Evolutionary conservation across 2,329 filamentous ascomycete genomes (phyloP).

Genomic region (Ploettnerulaceae sp.): DNA sequence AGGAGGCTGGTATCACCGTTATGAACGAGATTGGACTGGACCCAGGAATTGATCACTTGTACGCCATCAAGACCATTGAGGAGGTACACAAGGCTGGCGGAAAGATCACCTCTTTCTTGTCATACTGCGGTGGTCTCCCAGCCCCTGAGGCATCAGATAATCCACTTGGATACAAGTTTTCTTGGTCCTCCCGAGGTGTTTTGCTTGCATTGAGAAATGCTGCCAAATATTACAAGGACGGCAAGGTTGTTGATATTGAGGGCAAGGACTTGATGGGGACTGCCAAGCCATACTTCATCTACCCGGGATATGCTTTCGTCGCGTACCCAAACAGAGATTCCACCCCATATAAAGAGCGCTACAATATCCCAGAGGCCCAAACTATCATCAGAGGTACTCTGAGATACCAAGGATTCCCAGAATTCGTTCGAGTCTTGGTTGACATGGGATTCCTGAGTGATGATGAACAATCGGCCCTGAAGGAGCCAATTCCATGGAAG

Average conservation of each 20-base stretch:
- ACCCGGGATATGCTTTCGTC: conserved; percentile 83
- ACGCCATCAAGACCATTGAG: conserved; percentile 83
- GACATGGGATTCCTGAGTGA: conserved; percentile 87
- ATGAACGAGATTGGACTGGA: conserved; percentile 93
- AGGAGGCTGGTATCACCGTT: conserved; percentile 90
- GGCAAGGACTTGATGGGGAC: conserved; percentile 74
- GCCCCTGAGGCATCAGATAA: conserved; percentile 74
- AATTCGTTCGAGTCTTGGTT: conserved; percentile 82
- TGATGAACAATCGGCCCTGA: conserved; percentile 58
- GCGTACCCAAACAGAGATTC: conserved; percentile 93
- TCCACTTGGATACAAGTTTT: conserved; percentile 92
- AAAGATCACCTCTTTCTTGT: conserved; percentile 77
- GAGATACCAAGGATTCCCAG: conserved; percentile 82
- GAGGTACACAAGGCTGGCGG: conserved; percentile 83
- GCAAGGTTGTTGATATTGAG: conserved; percentile 63
- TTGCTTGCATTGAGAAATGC: conserved; percentile 80
- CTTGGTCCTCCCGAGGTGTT: conserved; percentile 61
- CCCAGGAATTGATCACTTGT: conserved; percentile 65
- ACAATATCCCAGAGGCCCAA: conserved; percentile 86
- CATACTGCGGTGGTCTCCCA: conserved; percentile 78
- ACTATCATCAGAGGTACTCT: conserved; percentile 82
- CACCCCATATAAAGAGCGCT: conserved; percentile 80
- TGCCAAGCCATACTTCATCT: conserved; percentile 88
- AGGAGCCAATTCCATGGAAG: conserved; percentile 70
- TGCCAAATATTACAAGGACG: conserved; percentile 78